Evolutionary conservation across 2,329 filamentous ascomycete species (phyloP).

Genomic region (Dactylellina haptotyla): DNA sequence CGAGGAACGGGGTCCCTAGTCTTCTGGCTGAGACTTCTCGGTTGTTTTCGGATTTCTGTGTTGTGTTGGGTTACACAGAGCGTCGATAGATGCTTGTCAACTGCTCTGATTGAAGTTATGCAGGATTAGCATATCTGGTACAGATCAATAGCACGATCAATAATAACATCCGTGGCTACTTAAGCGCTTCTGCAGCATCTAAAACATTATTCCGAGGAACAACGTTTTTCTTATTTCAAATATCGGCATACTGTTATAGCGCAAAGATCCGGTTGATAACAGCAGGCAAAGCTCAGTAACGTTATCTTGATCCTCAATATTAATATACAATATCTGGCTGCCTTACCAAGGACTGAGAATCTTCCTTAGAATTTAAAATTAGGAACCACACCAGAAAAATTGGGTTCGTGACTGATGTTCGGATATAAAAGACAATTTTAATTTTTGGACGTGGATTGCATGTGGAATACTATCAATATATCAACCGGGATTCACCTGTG

Average conservation of each 20-base stretch:
- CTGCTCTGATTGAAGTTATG: background rate
- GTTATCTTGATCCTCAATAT: slow-evolving; percentile 12
- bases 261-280: background rate
- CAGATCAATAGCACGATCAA: background rate
- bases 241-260: background rate
- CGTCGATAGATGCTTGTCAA: background rate
- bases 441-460: background rate
- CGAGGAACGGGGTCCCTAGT: too few relatives aligned
- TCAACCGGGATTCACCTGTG: too few relatives aligned
- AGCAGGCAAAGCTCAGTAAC: background rate
- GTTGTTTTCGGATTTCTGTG: background rate
- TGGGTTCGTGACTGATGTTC: background rate
- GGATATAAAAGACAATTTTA: background rate
- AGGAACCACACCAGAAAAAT: background rate
- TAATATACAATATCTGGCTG: too few relatives aligned
- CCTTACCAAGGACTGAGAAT: background rate
- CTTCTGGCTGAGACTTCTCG: too few relatives aligned
- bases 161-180: too few relatives aligned
- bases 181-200: too few relatives aligned
- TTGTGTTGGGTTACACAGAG: slow-evolving; percentile 19
- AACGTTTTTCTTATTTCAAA: slow-evolving; percentile 11
- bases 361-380: background rate
- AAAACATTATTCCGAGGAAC: background rate
- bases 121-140: background rate
- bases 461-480: too few relatives aligned